A percentile compares a stretch with the other conserved stretches of the same genome.
Conservation (phyloP, 2,329 filamentous ascomycete species). For the Fusarium decemcellulare region DNA sequence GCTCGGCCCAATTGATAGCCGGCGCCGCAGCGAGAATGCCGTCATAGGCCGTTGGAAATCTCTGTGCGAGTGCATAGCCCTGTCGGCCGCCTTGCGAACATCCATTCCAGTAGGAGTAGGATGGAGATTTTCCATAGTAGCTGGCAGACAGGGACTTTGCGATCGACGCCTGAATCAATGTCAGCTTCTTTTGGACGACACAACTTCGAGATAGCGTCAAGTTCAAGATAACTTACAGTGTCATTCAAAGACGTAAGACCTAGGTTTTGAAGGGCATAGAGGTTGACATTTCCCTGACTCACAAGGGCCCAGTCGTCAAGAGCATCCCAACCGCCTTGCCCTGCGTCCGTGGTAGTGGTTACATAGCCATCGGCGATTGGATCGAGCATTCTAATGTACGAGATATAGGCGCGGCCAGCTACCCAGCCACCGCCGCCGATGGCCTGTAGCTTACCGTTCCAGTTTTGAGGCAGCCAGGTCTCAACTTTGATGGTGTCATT, state of each 20-base stretch:
- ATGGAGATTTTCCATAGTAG: no score
- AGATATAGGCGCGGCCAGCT: not conserved
- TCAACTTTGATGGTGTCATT: not conserved
- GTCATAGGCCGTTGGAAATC: not conserved
- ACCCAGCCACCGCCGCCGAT: slow-evolving; percentile 1
- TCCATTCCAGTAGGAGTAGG: not conserved
- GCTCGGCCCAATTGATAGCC: not conserved
- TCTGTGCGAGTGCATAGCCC: not conserved
- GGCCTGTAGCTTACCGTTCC: not conserved
- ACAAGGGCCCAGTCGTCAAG: not conserved
- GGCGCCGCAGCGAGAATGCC: not conserved
- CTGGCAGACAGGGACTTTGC: no score
- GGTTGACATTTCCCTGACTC: not conserved
- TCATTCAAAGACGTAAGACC: slow-evolving; percentile 1
- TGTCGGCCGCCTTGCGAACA: not conserved
- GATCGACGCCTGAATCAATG: no score
- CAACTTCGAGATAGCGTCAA: not conserved
- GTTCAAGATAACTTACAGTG: not conserved
- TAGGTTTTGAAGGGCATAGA: not conserved
- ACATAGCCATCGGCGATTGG: slow-evolving; percentile 2
- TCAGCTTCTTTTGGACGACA: no score
- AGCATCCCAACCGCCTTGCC: not conserved
- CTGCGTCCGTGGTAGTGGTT: not conserved
- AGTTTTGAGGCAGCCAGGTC: not conserved
- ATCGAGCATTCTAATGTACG: not conserved